These are phyloP conservation scores for Aspergillus alliaceus DNA, from an alignment of 2,329 filamentous ascomycete genomes.

Conservation along the genomic window DNA sequence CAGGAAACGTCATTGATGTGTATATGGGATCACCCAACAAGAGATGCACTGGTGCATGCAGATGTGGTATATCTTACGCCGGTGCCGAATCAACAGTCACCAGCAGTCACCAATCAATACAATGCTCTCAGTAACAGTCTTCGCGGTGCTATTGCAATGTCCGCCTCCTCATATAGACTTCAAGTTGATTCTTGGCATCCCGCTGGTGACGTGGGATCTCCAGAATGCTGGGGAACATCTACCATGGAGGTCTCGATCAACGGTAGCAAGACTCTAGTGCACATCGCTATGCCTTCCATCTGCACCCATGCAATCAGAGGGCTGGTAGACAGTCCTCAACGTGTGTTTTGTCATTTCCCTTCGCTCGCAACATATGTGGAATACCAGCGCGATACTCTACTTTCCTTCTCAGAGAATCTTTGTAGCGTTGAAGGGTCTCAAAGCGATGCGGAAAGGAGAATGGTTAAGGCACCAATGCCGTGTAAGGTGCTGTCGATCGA, in stretches of 20 bases:
- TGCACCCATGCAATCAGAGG: too few species aligned
- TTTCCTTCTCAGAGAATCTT: conserved; percentile 29
- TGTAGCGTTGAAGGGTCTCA: conserved; percentile 15
- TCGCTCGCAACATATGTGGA: conserved; percentile 28
- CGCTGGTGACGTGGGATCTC: too few species aligned
- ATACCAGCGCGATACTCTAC: conserved; percentile 25
- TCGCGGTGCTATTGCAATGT: too few species aligned
- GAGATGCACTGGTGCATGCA: too few species aligned
- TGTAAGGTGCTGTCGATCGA: conserved; percentile 35
- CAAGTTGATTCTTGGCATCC: too few species aligned
- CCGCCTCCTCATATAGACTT: too few species aligned
- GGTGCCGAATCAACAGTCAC: conserved; percentile 24
- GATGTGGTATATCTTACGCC: neutral
- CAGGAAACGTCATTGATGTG: conserved; percentile 10
- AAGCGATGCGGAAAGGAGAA: conserved; percentile 11
- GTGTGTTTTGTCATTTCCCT: conserved; percentile 30
- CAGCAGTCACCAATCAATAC: conserved; percentile 18
- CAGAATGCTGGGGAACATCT: conserved; percentile 8
- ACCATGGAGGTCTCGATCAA: conserved; percentile 22
- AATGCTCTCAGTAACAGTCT: conserved; percentile 21
- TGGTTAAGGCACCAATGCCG: conserved; percentile 34
- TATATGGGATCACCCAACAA: conserved; percentile 19
- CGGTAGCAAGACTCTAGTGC: conserved; percentile 19
- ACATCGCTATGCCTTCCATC: conserved; percentile 15
- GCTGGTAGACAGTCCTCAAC: conserved; percentile 9